Evolutionary conservation across 495 filamentous ascomycete genomes (phyloP).

Genomic region (Hypoxylon lenormandii): DNA sequence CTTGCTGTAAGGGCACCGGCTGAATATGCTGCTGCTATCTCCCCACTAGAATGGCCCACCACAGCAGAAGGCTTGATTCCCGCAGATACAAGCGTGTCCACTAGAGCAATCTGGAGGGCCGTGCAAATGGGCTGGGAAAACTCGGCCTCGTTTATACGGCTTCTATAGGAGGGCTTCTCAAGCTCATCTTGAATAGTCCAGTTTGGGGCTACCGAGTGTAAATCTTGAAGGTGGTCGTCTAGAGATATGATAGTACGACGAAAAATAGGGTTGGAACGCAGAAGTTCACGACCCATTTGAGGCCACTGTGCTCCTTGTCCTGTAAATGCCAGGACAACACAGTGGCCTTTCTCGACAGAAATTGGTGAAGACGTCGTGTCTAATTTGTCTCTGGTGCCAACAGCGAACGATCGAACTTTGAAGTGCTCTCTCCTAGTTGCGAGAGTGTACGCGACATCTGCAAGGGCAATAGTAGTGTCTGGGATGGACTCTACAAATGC

Average conservation of each 20-base stretch:
- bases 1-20: conserved; percentile 52
- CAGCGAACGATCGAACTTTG: too few relatives aligned
- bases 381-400: too few relatives aligned
- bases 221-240: too few relatives aligned
- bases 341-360: too few relatives aligned
- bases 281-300: conserved; percentile 34
- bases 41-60: conserved; percentile 69
- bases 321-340: conserved; percentile 18
- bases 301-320: conserved; percentile 48
- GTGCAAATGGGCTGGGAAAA: conserved; percentile 58
- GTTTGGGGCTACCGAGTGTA: conserved; percentile 1
- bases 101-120: conserved; percentile 59
- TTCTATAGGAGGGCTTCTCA: neutral
- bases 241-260: too few relatives aligned
- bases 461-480: too few relatives aligned
- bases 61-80: conserved; percentile 59
- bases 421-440: too few relatives aligned
- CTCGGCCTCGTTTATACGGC: conserved; percentile 36
- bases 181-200: conserved; percentile 13
- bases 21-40: conserved; percentile 64
- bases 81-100: conserved; percentile 60
- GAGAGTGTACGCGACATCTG: too few relatives aligned
- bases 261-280: neutral
- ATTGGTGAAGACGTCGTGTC: too few relatives aligned
- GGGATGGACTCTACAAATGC: too few relatives aligned